These are phyloP conservation scores for Odontarrhena argentea DNA, from an alignment of 345 rosid species.

Conservation along the genomic window DNA sequence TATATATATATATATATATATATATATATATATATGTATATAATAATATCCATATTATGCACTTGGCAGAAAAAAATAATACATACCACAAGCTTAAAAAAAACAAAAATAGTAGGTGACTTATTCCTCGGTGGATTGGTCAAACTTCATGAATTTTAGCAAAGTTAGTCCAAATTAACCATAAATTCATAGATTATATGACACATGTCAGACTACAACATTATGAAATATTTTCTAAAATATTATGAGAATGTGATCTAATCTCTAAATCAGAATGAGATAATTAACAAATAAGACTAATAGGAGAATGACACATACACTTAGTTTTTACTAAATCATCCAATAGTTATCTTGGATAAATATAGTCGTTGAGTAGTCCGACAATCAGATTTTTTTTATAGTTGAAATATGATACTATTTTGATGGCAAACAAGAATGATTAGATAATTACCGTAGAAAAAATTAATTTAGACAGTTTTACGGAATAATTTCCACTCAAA, in stretches of 20 bases:
- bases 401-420: too few relatives aligned
- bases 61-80: background rate
- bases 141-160: constrained; percentile 1
- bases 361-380: too few relatives aligned
- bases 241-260: background rate
- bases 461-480: too few relatives aligned
- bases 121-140: constrained; percentile 3
- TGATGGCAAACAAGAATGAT: too few relatives aligned
- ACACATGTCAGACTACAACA: background rate
- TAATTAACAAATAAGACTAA: constrained; percentile 2
- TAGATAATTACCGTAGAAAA: too few relatives aligned
- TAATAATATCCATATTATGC: background rate
- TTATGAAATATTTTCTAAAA: background rate
- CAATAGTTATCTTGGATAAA: too few relatives aligned
- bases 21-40: background rate
- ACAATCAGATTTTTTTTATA: too few relatives aligned
- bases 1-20: background rate
- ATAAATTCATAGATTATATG: background rate
- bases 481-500: too few relatives aligned
- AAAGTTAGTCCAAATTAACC: background rate
- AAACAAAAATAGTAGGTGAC: constrained; percentile 17
- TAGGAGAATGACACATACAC: background rate
- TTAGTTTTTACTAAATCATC: too few relatives aligned
- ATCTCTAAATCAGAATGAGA: background rate
- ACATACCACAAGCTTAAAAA: constrained; percentile 9